phyloP scores from a whole-genome alignment of 306 rosid genomes.

The Mimosa pudica region DNA sequence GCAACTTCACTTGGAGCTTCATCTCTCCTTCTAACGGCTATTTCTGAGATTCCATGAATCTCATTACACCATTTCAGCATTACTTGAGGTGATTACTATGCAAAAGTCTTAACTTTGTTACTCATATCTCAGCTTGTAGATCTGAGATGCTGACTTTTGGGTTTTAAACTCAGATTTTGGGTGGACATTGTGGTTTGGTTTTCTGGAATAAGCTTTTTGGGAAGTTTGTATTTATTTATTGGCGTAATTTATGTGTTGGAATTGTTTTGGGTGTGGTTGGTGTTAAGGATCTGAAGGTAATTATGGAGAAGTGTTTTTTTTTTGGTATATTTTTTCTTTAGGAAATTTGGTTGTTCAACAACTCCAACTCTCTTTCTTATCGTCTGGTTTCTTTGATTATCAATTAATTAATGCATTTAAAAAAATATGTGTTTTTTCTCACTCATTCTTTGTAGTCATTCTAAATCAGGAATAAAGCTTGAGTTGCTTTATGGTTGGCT shows the following conservation, averaged over 20 bases:
- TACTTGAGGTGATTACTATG: conserved; percentile 38
- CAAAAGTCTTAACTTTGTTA: conserved; percentile 17
- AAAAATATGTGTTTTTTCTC: conserved; percentile 28
- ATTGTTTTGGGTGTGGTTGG: conserved; percentile 24
- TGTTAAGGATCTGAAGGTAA: conserved; percentile 39
- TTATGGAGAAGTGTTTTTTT: conserved; percentile 19
- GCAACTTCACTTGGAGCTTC: conserved; percentile 28
- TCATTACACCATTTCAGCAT: conserved; percentile 25
- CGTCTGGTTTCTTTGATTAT: conserved; percentile 30
- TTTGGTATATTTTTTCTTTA: conserved; percentile 8
- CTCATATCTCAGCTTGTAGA: conserved; percentile 42
- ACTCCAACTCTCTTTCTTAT: conserved; percentile 34
- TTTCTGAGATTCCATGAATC: conserved; percentile 42
- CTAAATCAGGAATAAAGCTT: conserved; percentile 25
- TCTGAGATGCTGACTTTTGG: conserved; percentile 44
- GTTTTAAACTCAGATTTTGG: not conserved
- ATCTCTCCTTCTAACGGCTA: conserved; percentile 34
- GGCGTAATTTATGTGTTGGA: conserved; percentile 28
- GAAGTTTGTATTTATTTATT: conserved; percentile 16
- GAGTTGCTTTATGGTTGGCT: conserved; percentile 33
- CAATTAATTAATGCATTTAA: conserved; percentile 27
- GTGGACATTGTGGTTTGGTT: conserved; percentile 39
- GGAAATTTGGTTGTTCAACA: conserved; percentile 49
- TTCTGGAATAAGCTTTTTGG: conserved; percentile 36
- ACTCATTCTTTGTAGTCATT: conserved; percentile 24